These are phyloP conservation scores for Beverwykella pulmonaria DNA, from an alignment of 495 filamentous ascomycete genomes.

Conservation along the genomic window DNA sequence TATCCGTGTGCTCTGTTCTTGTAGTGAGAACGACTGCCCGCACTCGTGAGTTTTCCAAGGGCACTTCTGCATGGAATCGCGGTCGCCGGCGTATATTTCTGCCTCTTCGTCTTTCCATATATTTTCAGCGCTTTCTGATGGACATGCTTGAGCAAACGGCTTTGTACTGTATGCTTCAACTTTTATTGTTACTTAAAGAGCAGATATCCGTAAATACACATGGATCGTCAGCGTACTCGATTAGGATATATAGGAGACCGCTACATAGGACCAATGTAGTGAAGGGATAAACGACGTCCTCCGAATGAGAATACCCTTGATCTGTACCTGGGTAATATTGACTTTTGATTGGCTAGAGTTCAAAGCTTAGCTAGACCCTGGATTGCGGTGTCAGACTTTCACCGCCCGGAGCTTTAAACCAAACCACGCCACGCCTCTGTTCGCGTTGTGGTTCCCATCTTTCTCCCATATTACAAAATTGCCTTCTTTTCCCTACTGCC, in stretches of 20 bases:
- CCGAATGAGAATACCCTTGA: neutral
- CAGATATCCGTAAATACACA: neutral
- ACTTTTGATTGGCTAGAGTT: neutral
- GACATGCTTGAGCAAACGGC: neutral
- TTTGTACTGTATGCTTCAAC: neutral
- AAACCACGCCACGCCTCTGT: neutral
- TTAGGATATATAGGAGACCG: too few relatives aligned
- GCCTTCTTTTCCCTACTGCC: neutral
- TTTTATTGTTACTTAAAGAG: neutral
- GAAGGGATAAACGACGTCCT: neutral
- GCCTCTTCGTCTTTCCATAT: neutral
- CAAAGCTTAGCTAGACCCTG: constrained; percentile 1
- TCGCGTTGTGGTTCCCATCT: neutral
- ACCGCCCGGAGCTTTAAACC: constrained; percentile 7
- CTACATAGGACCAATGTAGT: neutral
- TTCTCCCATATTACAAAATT: neutral
- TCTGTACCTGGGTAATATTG: neutral
- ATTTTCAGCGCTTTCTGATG: too few relatives aligned
- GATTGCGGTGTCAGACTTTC: constrained; percentile 3
- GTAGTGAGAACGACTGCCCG: neutral
- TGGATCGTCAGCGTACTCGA: neutral
- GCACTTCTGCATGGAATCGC: neutral
- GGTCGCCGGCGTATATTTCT: neutral
- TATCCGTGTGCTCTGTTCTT: neutral
- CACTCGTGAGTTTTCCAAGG: neutral